Evolutionary conservation across 2,329 filamentous ascomycete genomes (phyloP).

Genomic region (Dactylellina haptotyla): DNA sequence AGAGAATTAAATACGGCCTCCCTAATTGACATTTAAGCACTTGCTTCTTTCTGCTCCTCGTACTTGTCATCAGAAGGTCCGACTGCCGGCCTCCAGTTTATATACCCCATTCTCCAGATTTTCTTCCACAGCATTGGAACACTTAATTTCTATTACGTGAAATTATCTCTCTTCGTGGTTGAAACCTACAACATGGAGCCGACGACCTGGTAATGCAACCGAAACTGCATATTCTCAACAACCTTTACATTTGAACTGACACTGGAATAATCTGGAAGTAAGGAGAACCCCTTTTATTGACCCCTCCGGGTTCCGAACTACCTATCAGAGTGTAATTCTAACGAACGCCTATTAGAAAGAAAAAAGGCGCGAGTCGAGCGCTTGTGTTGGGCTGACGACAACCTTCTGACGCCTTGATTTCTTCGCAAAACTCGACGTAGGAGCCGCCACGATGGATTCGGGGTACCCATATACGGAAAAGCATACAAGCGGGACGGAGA

Average conservation of each 20-base stretch:
- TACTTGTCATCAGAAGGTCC: not conserved
- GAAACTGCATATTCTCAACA: not conserved
- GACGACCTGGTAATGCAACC: conserved; percentile 9
- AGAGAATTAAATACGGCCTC: not conserved
- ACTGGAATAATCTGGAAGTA: not conserved
- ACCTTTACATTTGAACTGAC: not conserved
- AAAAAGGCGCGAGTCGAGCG: too few relatives aligned
- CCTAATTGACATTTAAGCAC: not conserved
- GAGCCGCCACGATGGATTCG: conserved; percentile 5
- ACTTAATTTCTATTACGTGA: conserved; percentile 20
- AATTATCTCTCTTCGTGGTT: not conserved
- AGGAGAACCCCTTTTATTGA: not conserved
- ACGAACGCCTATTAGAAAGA: too few relatives aligned
- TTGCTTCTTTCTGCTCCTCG: conserved; percentile 9
- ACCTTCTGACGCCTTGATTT: not conserved
- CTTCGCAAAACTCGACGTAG: not conserved
- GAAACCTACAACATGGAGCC: not conserved
- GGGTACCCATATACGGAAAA: conserved; percentile 19
- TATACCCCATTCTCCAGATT: conserved; percentile 3
- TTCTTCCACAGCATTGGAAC: not conserved
- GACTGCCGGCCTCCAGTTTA: not conserved
- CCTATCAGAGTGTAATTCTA: too few relatives aligned
- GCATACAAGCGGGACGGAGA: conserved; percentile 30
- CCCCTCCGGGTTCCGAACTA: too few relatives aligned
- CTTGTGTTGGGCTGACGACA: not conserved